A percentile compares a stretch with the other conserved stretches of the same genome.
These are phyloP conservation scores for Diaporthe citriasiana DNA, from an alignment of 2,329 filamentous ascomycete species.

Conservation along the genomic window DNA sequence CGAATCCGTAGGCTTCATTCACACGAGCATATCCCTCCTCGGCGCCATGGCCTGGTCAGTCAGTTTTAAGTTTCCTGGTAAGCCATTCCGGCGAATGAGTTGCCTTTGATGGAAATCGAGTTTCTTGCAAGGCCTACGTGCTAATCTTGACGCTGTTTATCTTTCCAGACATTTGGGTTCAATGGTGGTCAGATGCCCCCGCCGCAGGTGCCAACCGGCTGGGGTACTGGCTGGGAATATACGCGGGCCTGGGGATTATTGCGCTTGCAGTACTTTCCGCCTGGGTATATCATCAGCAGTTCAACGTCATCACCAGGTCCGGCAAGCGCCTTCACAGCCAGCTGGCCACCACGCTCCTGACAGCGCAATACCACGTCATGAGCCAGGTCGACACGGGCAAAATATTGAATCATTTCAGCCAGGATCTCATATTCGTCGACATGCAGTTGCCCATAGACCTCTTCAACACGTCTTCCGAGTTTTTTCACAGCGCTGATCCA, in stretches of 20 bases:
- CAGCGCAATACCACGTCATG: constrained; percentile 48
- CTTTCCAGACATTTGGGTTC: constrained; percentile 46
- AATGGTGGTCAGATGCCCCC: constrained; percentile 46
- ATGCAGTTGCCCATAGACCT: constrained; percentile 44
- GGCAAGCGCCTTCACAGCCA: constrained; percentile 49
- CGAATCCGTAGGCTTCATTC: constrained; percentile 41
- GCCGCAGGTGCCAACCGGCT: constrained; percentile 34
- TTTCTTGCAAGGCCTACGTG: background rate
- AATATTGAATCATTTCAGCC: constrained; percentile 48
- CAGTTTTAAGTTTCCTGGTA: constrained; percentile 44
- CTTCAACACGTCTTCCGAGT: constrained; percentile 41
- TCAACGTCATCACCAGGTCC: constrained; percentile 44
- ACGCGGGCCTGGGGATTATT: constrained; percentile 47
- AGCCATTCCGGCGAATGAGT: background rate
- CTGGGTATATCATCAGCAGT: constrained; percentile 43
- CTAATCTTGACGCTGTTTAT: background rate
- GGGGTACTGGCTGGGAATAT: constrained; percentile 49
- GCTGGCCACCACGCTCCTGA: constrained; percentile 52
- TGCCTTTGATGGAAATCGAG: background rate
- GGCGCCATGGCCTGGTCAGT: constrained; percentile 42
- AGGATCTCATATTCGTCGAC: constrained; percentile 48
- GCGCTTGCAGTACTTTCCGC: constrained; percentile 44
- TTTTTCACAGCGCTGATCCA: constrained; percentile 51
- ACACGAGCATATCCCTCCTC: constrained; percentile 42
- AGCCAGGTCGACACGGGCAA: constrained; percentile 47